Base-by-base conservation (phyloP, 768 basidiomycete genomes). In the Russula brevipes region DNA sequence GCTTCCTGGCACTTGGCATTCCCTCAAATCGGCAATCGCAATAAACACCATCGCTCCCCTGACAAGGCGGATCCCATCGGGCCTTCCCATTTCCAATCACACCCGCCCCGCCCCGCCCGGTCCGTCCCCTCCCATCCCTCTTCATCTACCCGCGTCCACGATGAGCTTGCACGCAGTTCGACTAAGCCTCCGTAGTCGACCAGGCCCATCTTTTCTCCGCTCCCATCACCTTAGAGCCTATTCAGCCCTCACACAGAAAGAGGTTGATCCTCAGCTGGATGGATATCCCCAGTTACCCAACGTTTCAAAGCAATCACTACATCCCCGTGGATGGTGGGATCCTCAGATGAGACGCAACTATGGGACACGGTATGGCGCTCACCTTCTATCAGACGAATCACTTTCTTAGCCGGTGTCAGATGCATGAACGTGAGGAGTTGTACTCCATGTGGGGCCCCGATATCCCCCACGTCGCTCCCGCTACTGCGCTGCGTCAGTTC, bases 401-500 rank as follows among this genome's bases (percentile, higher is more conserved):
- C 69, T 59, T 54, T 60, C 45, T 64, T 38, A 38, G 31, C n/a
- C 36, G 49, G 44, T 44, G 36, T 50, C 69, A 94, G 91, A 74
- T 91, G 38, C 91, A 89, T 63, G 89, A 91, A 73, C 79, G 83
- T 70, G 89, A 92, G 56, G 91, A 94, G 69, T 77, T 89, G 30
- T 74, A 87, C 60, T 90, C 88, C 42, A 90, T 94, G 88, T 93
- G 89, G 89, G 89, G 90, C 31, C 90, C 90, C 24, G 91, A 94
- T 70, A 77, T 83, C 35, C 82, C 91, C 45, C 79, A 80, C 24
- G 76, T 89, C 12, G 75, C 79, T 12, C 85, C 88, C 31, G 73
- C 79, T 7, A 79, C 72, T 2, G 91, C 91, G 7, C 72, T 87
- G 41, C 78, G 81, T 54, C 87, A 88, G 50, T 88, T 94, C 71